phyloP scores from a whole-genome alignment of 306 rosid genomes.

The Sicyos edulis region DNA sequence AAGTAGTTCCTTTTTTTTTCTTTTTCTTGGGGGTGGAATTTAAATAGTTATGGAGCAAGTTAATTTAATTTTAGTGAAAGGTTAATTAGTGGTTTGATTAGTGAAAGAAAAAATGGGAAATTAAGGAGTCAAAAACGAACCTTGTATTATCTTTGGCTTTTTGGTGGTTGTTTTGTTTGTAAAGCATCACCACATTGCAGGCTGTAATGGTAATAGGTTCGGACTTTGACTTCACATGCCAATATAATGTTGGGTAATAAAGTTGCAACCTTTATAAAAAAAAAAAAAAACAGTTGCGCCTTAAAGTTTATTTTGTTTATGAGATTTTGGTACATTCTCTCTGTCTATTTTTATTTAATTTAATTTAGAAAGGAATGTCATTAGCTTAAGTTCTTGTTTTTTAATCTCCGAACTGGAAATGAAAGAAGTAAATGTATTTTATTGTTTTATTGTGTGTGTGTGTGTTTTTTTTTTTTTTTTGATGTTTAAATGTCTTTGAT shows the following conservation, averaged over 20 bases:
- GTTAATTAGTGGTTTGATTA: not conserved
- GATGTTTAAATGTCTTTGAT: no score
- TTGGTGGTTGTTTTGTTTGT: no score
- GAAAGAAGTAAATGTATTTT: no score
- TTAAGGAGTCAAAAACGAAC: constrained; percentile 18
- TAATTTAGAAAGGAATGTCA: no score
- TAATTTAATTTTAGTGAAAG: not conserved
- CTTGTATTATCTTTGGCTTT: constrained; percentile 7
- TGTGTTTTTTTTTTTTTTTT: no score
- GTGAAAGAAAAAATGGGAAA: not conserved
- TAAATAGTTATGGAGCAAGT: no score
- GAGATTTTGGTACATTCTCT: not conserved
- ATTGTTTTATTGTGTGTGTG: no score
- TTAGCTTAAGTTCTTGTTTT: no score
- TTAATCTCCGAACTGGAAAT: no score
- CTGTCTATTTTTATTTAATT: not conserved
- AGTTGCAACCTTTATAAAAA: not conserved
- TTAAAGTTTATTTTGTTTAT: not conserved
- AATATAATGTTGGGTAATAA: not conserved
- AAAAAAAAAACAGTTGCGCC: no score
- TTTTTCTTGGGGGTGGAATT: not conserved
- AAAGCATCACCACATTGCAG: not conserved
- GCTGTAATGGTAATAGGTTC: constrained; percentile 7
- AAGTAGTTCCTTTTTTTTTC: not conserved
- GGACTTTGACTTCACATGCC: constrained; percentile 13